A percentile compares a stretch with the other conserved stretches of the same genome.
Evolutionary conservation across 202 grass and related monocot genomes (phyloP).

Genomic region (Tripidium arundinaceum): DNA sequence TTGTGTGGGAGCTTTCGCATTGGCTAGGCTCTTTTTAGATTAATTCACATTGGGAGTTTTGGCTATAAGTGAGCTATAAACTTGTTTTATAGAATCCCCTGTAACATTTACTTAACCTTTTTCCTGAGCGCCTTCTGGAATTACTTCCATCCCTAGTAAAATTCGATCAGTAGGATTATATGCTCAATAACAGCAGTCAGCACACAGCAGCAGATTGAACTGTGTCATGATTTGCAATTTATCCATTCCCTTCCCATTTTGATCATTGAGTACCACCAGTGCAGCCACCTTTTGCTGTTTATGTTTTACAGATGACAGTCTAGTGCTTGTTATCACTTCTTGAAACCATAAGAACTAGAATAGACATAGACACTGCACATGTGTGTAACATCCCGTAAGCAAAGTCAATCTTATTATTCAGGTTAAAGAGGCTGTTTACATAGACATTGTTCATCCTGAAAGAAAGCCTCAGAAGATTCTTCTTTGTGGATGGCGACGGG

Average conservation of each 20-base stretch:
- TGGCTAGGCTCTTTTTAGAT: too few relatives aligned
- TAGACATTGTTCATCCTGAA: constrained; percentile 63
- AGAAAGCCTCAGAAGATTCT: constrained; percentile 84
- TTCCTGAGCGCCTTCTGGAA: constrained; percentile 1
- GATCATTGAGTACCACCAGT: not conserved
- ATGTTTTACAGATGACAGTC: constrained; percentile 3
- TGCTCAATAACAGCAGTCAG: not conserved
- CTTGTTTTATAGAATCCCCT: too few relatives aligned
- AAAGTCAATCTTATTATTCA: constrained; percentile 75
- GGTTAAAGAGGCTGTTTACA: constrained; percentile 75
- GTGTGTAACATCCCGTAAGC: constrained; percentile 38
- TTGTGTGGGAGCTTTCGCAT: too few relatives aligned
- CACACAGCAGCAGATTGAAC: not conserved
- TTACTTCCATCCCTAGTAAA: not conserved
- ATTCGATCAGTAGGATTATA: not conserved
- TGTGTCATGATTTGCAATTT: constrained; percentile 20
- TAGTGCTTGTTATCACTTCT: constrained; percentile 28
- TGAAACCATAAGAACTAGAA: constrained; percentile 32
- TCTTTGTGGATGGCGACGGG: constrained; percentile 81
- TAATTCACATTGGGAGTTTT: too few relatives aligned
- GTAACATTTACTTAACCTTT: too few relatives aligned
- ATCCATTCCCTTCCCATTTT: not conserved
- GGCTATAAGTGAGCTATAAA: too few relatives aligned
- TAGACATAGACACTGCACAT: constrained; percentile 41
- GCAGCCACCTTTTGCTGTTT: not conserved